These are phyloP conservation scores for Triangularia setosa DNA, from an alignment of 2,329 filamentous ascomycete species.

Conservation along the genomic window DNA sequence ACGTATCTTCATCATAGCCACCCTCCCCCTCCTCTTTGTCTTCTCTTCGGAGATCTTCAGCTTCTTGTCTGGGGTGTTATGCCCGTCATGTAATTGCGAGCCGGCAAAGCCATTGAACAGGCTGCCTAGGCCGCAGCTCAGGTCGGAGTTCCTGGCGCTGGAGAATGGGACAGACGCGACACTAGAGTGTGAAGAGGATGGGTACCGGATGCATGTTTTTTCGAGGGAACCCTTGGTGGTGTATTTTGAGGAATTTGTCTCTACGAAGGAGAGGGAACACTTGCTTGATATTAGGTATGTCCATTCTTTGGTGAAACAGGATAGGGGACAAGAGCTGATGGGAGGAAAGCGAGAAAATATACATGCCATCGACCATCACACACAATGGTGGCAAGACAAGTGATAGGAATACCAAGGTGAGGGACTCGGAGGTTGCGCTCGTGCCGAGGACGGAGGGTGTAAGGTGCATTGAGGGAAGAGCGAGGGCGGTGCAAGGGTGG, in stretches of 20 bases:
- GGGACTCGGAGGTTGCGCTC: slow-evolving; percentile 51
- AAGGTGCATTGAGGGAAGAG: slow-evolving; percentile 46
- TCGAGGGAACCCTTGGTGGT: slow-evolving; percentile 49
- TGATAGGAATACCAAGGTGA: slow-evolving; percentile 41
- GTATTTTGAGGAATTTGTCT: slow-evolving; percentile 51
- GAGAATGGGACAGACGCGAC: slow-evolving; percentile 33
- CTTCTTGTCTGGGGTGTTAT: slow-evolving; percentile 28
- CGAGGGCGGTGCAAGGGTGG: slow-evolving; percentile 49
- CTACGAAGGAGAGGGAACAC: slow-evolving; percentile 41
- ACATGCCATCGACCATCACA: slow-evolving; percentile 48
- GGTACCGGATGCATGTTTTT: slow-evolving; percentile 45
- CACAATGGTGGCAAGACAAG: slow-evolving; percentile 41
- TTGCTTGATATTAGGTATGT: slow-evolving; percentile 50
- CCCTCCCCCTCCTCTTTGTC: slow-evolving; percentile 41
- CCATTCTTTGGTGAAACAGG: neutral
- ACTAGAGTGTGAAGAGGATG: slow-evolving; percentile 33
- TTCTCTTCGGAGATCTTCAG: slow-evolving; percentile 42
- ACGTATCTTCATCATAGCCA: slow-evolving; percentile 41
- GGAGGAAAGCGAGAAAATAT: slow-evolving; percentile 41
- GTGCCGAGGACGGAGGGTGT: slow-evolving; percentile 43
- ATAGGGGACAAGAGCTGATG: neutral
- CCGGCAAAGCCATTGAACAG: slow-evolving; percentile 28
- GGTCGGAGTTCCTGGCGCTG: slow-evolving; percentile 49
- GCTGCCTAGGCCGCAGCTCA: slow-evolving; percentile 44
- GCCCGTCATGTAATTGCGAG: slow-evolving; percentile 10